Base-by-base conservation (phyloP, 306 rosid species). In the Vachellia collinsii region DNA sequence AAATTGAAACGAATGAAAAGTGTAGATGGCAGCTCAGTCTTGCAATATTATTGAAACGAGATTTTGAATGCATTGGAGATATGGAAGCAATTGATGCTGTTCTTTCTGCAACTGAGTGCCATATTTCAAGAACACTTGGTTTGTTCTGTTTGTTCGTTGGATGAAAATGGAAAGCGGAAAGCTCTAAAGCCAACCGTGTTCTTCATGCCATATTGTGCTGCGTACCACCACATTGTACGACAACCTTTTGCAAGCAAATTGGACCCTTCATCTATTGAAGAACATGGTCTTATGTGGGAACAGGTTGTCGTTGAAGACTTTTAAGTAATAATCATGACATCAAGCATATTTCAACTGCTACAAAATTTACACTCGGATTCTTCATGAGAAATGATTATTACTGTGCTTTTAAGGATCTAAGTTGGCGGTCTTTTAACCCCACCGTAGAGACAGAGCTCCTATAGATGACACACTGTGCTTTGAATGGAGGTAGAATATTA, bases 171-270 rank as follows among this genome's bases (percentile, higher is more conserved):
- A 3, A 79, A 82, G 79, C 88, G 92, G 63, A 74, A 82, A 80
- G 94, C 88, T 1, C 5, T 62, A 29, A 84, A 84, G 73, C 90
- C 93, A 58, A 90, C 91, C 0, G 3, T 90, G 85, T 92, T 90
- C 85, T 92, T 89, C 83, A 90, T 94, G 98, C 98, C 98, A 12
- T 95, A 92, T 75, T 92, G 95, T n/a, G n/a, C n/a, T n/a, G n/a
- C n/a, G n/a, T 53, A 94, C 88, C 77, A 91, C 91, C 11, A 90
- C 82, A 85, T 76, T 92, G 74, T 94, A 92, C 59, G 85, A 83
- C 86, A 94, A 94, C 88, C 91, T 92, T 50, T 82, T 92, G 85
- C 88, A 43, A 65, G 92, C 85, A 12, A 90, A 94, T 82, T 92
- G 95, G 98, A 81, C 77, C 46, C 83, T 72, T 71, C 83, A 37